Conservation (phyloP, 2,329 filamentous ascomycete genomes). For the Plectosphaerella sp. region DNA sequence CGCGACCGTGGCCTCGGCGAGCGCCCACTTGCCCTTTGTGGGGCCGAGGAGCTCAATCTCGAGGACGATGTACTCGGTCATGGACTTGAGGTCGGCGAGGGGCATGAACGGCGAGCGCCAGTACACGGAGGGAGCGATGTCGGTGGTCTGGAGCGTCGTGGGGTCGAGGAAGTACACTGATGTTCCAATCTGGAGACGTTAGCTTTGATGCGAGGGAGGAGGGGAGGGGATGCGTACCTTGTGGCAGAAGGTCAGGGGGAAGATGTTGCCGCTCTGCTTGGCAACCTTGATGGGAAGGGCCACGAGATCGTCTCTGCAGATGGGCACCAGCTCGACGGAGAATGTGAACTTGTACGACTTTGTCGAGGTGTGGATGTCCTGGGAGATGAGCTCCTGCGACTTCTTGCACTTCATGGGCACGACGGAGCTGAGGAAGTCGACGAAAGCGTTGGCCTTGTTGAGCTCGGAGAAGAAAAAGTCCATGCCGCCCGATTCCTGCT, state of each 20-base stretch:
- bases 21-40: conserved; percentile 74
- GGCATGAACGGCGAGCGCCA: conserved; percentile 86
- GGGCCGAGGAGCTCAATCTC: conserved; percentile 80
- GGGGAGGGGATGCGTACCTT: conserved; percentile 1
- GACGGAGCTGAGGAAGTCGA: conserved; percentile 84
- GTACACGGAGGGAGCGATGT: conserved; percentile 77
- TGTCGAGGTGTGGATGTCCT: conserved; percentile 84
- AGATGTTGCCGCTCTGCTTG: conserved; percentile 82
- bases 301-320: conserved; percentile 97
- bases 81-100: conserved; percentile 76
- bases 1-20: conserved; percentile 85
- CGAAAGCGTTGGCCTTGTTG: conserved; percentile 88
- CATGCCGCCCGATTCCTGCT: conserved; percentile 90
- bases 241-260: conserved; percentile 80
- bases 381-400: conserved; percentile 37
- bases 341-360: conserved; percentile 95
- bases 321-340: conserved; percentile 83
- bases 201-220: background rate
- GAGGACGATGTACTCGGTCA: conserved; percentile 91
- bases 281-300: conserved; percentile 86
- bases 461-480: conserved; percentile 91
- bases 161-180: conserved; percentile 87
- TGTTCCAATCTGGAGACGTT: conserved; percentile 60
- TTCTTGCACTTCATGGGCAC: conserved; percentile 76
- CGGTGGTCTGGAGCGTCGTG: conserved; percentile 83